A percentile compares a stretch with the other conserved stretches of the same genome.
Evolutionary conservation across 2,329 filamentous ascomycete genomes (phyloP).

Genomic region (Aspergillus felis): DNA sequence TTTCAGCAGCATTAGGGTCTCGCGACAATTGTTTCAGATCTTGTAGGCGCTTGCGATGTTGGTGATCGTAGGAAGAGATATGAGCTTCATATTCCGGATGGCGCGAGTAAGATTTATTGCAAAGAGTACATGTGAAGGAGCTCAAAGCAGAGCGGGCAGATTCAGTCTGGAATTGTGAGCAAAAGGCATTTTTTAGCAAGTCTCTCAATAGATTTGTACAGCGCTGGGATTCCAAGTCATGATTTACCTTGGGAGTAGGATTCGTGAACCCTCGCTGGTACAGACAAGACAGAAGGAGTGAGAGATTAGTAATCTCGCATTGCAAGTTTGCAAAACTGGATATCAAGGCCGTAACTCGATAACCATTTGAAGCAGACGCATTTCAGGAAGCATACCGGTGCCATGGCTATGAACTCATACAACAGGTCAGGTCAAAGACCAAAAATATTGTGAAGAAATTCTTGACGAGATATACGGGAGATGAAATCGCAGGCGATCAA

Average conservation of each 20-base stretch:
- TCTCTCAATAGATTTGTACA: not conserved
- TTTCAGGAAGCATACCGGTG: not conserved
- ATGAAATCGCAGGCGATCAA: not conserved
- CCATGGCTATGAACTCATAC: not conserved
- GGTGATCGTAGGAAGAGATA: conserved; percentile 90
- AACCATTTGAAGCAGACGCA: not conserved
- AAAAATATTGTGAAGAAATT: not conserved
- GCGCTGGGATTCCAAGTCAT: not conserved
- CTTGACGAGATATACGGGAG: not conserved
- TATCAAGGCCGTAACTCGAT: not conserved
- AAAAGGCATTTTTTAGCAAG: not conserved
- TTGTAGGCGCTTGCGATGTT: conserved; percentile 69
- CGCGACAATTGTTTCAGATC: conserved; percentile 46
- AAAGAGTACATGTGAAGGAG: conserved; percentile 80
- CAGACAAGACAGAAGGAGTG: not conserved
- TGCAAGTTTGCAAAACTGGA: not conserved
- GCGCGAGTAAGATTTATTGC: conserved; percentile 88
- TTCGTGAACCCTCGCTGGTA: conserved; percentile 46
- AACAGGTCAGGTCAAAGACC: not conserved
- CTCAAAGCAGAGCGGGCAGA: conserved; percentile 71
- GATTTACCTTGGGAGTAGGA: conserved; percentile 42
- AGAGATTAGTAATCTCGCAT: not conserved
- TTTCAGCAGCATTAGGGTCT: conserved; percentile 41
- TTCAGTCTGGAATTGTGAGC: conserved; percentile 43
- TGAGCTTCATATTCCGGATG: conserved; percentile 97